Conservation (phyloP, 495 filamentous ascomycete genomes). For the Elasticomyces elasticus region DNA sequence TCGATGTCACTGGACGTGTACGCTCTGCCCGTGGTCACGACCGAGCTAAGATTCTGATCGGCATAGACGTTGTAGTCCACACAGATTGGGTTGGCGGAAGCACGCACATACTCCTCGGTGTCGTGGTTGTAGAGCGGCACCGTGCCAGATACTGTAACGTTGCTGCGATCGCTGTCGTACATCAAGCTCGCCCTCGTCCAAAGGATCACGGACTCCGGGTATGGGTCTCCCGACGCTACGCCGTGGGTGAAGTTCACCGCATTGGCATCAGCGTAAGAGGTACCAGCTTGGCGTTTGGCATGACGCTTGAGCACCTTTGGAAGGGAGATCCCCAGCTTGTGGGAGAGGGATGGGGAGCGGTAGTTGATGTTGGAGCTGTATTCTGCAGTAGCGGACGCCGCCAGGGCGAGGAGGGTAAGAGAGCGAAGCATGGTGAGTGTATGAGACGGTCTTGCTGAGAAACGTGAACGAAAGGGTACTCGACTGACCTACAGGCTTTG, state of each 20-base stretch:
- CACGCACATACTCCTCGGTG: conserved; percentile 41
- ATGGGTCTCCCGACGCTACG: conserved; percentile 59
- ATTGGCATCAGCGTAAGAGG: neutral
- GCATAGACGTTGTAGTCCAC: conserved; percentile 42
- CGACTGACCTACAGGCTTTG: too few relatives aligned
- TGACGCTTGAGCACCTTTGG: too few relatives aligned
- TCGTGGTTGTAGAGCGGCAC: conserved; percentile 48
- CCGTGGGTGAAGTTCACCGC: conserved; percentile 18
- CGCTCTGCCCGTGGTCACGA: conserved; percentile 39
- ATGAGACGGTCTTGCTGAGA: too few relatives aligned
- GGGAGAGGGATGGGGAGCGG: too few relatives aligned
- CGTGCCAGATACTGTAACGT: conserved; percentile 42
- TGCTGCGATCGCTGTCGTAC: conserved; percentile 43
- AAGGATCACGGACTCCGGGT: conserved; percentile 49
- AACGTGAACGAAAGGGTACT: too few relatives aligned
- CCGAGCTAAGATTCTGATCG: conserved; percentile 29
- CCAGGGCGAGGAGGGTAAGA: too few relatives aligned
- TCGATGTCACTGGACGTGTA: conserved; percentile 59
- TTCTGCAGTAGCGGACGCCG: too few relatives aligned
- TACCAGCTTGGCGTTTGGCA: neutral
- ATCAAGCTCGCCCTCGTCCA: conserved; percentile 53
- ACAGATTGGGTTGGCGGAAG: conserved; percentile 46
- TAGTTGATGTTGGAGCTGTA: too few relatives aligned
- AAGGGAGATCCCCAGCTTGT: too few relatives aligned
- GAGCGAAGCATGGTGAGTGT: too few relatives aligned